These are phyloP conservation scores for Eucalyptus viminalis DNA, from an alignment of 345 rosid species.

Conservation along the genomic window DNA sequence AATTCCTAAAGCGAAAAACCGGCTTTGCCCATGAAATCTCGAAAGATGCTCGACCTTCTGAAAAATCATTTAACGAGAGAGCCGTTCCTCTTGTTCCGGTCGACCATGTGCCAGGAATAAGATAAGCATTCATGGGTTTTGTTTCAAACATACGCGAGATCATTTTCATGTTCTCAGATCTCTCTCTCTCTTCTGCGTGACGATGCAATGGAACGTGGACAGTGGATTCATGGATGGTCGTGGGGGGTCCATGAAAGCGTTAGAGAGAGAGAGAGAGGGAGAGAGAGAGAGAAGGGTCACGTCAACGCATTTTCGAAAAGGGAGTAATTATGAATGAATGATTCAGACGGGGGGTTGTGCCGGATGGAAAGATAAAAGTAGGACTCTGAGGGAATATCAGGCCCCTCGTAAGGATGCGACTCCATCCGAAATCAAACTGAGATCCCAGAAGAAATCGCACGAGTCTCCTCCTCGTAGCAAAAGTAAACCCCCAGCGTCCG, in stretches of 20 bases:
- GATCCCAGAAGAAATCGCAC: neutral
- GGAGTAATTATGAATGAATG: slow-evolving; percentile 20
- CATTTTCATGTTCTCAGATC: neutral
- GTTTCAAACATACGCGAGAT: neutral
- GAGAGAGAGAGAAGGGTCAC: neutral
- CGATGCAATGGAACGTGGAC: neutral
- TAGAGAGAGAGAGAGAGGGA: neutral
- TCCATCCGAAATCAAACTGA: neutral
- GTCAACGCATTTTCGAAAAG: slow-evolving; percentile 7
- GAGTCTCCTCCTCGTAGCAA: neutral
- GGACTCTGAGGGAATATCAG: neutral
- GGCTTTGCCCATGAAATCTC: neutral
- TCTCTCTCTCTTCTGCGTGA: neutral
- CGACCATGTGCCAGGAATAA: neutral
- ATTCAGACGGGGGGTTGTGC: slow-evolving; percentile 2
- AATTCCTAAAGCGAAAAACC: neutral
- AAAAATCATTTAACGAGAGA: neutral
- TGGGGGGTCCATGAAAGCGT: neutral
- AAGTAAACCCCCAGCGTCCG: too few relatives aligned
- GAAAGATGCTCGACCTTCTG: neutral
- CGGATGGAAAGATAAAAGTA: neutral
- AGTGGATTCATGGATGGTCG: neutral
- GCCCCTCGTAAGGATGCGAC: neutral
- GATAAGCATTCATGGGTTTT: neutral
- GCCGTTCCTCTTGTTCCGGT: neutral